Evolutionary conservation across 139 green algal genomes (phyloP), one percentile per base, ranked within the genome.

Genomic region (Tetraselmis chui): DNA sequence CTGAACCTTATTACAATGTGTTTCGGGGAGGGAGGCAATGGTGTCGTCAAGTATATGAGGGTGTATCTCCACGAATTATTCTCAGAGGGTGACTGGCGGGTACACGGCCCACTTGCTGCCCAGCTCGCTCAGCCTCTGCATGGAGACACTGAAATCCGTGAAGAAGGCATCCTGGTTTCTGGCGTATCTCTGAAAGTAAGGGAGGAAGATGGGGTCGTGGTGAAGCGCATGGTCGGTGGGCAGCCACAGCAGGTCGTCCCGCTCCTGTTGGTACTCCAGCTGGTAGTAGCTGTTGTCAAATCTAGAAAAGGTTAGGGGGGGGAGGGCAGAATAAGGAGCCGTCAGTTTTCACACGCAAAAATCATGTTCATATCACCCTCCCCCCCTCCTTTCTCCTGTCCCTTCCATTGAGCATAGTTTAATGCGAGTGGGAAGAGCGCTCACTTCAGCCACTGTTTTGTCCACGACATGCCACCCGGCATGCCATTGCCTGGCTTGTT

Each of bases 361-460:
- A n/a, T n/a, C n/a, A n/a, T n/a, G n/a, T n/a, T n/a, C n/a, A n/a
- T n/a, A n/a, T n/a, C n/a, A n/a, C n/a, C n/a, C n/a, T n/a, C n/a
- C n/a, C n/a, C n/a, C n/a, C n/a, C n/a, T n/a, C n/a, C n/a, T n/a
- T n/a, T n/a, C n/a, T n/a, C n/a, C n/a, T n/a, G n/a, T n/a, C n/a
- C n/a, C n/a, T n/a, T n/a, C n/a, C n/a, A n/a, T n/a, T n/a, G n/a
- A n/a, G n/a, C n/a, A n/a, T n/a, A n/a, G n/a, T n/a, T n/a, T n/a
- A n/a, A n/a, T n/a, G n/a, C n/a, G n/a, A n/a, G n/a, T n/a, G n/a
- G n/a, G n/a, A n/a, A n/a, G n/a, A n/a, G n/a, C 11, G 45, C 45
- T 5, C 45, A 98, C 32, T 89, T 91, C 0, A 98, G 90, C 94
- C 95, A 98, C 75, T 98, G 87, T 24, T 85, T 79, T 0, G 95